A percentile compares a stretch with the other conserved stretches of the same genome.
These are phyloP conservation scores for Dryas drummondii DNA, from an alignment of 306 rosid genomes.

Conservation along the genomic window DNA sequence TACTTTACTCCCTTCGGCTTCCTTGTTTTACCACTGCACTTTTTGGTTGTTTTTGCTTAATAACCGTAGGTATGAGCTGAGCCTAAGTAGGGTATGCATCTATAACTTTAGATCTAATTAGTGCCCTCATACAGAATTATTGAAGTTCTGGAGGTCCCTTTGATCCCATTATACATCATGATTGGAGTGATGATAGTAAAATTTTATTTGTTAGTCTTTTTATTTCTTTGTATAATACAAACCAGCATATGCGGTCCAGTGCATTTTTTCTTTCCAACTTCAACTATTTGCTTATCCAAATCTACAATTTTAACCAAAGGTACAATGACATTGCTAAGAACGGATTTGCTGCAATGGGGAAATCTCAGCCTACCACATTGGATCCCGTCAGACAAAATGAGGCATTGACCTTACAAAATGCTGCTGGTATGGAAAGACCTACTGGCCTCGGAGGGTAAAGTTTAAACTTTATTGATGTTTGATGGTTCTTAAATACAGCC, in stretches of 20 bases:
- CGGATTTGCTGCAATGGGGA: conserved; percentile 86
- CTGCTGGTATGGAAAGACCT: conserved; percentile 42
- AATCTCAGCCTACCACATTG: conserved; percentile 39
- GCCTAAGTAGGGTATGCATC: background rate
- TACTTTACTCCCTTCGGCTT: conserved; percentile 32
- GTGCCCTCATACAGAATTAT: background rate
- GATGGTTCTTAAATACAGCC: conserved; percentile 11
- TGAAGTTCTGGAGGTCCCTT: background rate
- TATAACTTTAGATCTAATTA: background rate
- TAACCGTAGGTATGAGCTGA: background rate
- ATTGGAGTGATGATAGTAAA: background rate
- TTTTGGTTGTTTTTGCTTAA: conserved; percentile 14
- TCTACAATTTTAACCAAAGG: conserved; percentile 44
- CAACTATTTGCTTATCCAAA: conserved; percentile 13
- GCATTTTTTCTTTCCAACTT: background rate
- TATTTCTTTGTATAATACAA: background rate
- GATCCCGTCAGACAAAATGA: conserved; percentile 46
- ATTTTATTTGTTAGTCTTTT: background rate
- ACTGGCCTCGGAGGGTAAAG: conserved; percentile 79
- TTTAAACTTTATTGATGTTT: conserved; percentile 22
- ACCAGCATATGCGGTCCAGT: background rate
- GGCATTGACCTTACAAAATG: conserved; percentile 31
- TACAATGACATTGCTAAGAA: conserved; percentile 89
- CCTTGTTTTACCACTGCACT: conserved; percentile 2
- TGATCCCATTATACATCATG: conserved; percentile 1